Conservation (phyloP, 768 basidiomycete genomes). For the Galerina sulciceps region DNA sequence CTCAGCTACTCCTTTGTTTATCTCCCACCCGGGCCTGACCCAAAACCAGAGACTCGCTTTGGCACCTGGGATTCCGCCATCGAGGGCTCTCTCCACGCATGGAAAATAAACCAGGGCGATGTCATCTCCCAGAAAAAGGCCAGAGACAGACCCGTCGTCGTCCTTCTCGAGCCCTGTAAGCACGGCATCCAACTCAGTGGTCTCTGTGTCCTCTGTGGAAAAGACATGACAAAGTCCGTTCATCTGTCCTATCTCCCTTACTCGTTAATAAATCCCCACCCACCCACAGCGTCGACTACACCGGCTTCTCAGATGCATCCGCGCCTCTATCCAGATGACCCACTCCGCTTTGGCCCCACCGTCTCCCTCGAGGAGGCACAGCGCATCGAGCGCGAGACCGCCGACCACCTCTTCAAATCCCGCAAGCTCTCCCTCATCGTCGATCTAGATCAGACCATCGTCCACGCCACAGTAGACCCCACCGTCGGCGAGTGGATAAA, state of each 20-base stretch:
- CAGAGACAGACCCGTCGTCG: conserved; percentile 61
- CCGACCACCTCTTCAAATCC: conserved; percentile 72
- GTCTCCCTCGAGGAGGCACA: conserved; percentile 93
- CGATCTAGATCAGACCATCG: conserved; percentile 98
- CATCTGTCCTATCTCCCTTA: conserved; percentile 11
- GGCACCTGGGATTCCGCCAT: conserved; percentile 92
- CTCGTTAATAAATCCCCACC: conserved; percentile 13
- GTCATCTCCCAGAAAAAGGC: conserved; percentile 63
- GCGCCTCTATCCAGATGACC: conserved; percentile 92
- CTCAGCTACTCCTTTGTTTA: conserved; percentile 85
- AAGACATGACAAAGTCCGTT: conserved; percentile 89
- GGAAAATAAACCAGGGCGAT: conserved; percentile 73
- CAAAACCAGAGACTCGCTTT: conserved; percentile 69
- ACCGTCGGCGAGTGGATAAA: conserved; percentile 97
- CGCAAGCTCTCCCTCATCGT: conserved; percentile 93
- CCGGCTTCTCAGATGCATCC: conserved; percentile 85
- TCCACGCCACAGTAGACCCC: conserved; percentile 98
- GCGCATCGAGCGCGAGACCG: conserved; percentile 83
- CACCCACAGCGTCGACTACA: conserved; percentile 71
- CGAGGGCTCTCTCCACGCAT: conserved; percentile 75
- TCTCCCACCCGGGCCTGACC: conserved; percentile 44
- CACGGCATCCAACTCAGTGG: conserved; percentile 94
- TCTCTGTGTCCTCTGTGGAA: conserved; percentile 92
- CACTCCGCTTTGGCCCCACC: conserved; percentile 91
- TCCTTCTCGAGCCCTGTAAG: conserved; percentile 90